phyloP scores from a whole-genome alignment of 1,284 basidiomycete genomes.

The Dichomitus squalens region DNA sequence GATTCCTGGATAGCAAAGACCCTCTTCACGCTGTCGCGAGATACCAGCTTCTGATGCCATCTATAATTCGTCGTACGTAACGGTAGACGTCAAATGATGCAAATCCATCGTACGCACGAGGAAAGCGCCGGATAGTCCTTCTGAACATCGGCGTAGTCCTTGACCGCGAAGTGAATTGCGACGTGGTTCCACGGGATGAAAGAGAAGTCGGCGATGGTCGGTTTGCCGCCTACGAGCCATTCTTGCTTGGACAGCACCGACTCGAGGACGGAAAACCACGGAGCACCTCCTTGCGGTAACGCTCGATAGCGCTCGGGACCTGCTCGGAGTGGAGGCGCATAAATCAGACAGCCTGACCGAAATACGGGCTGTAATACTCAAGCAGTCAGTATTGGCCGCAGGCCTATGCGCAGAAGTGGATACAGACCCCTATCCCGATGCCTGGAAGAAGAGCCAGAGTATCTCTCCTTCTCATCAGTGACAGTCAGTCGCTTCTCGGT shows the following conservation, averaged over 20 bases:
- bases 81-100: no score
- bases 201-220: constrained; percentile 8
- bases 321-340: constrained; percentile 24
- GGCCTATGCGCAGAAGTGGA: background rate
- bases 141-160: no score
- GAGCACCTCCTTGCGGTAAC: constrained; percentile 33
- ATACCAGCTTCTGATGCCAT: no score
- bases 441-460: constrained; percentile 34
- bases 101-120: no score
- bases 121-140: no score
- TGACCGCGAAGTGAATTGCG: no score
- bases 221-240: no score
- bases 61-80: no score
- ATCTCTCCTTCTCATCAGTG: constrained; percentile 23
- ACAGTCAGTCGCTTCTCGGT: constrained; percentile 33
- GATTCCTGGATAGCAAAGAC: no score
- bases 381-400: background rate
- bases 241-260: constrained; percentile 21
- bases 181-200: constrained; percentile 12
- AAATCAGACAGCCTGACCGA: constrained; percentile 31
- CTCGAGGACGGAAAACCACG: constrained; percentile 35
- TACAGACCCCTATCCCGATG: constrained; percentile 32
- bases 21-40: no score
- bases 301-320: constrained; percentile 28
- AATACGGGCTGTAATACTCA: constrained; percentile 16